Base-by-base conservation (phyloP, 2,329 filamentous ascomycete species). In the Penicillium decumbens region DNA sequence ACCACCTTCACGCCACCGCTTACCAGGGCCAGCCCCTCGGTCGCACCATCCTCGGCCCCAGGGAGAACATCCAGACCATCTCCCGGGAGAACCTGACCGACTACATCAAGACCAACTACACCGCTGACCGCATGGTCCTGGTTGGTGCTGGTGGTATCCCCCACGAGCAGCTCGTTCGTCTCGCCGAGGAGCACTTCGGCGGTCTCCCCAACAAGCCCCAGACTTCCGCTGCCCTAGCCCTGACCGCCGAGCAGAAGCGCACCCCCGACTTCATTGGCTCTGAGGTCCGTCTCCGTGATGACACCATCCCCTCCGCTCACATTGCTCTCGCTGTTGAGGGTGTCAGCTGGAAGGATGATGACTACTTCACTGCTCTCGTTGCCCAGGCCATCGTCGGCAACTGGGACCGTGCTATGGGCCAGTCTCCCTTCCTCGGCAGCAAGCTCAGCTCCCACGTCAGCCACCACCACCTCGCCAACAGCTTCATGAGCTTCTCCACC, bases 51-150 rank as follows among this genome's bases (percentile, higher is more conserved):
- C 84, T 98, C 58, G 93, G 93, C 62, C 93, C 93, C 63, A 91
- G 90, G 77, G 85, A 98, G 81, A 98, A 98, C 82, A 98, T 98
- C 74, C 84, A 90, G 73, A 90, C 87, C 75, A 98, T 98, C 77
- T 86, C 87, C 75, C 87, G 90, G 67, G 83, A 89, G 66, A 92
- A 98, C 75, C 82, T 98, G 63, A 78, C 80, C 73, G 88, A 88
- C 79, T 98, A 98, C 80, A 97, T 98, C 82, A 95, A 95, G 82
- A 93, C 83, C 78, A 98, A 98, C 84, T 98, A 98, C 82, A 96
- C 91, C 51, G 92, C 93, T 60, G 93, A 98, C 78, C 91, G 95
- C 74, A 98, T 98, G 92, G 92, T 98, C 59, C 87, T 98, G 41
- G 93, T 96, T 63, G 91, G 91, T 71, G 86, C 93, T 60, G 93